Conservation (phyloP, 169 alveolate genomes). For the Plasmodium reichenowi region DNA sequence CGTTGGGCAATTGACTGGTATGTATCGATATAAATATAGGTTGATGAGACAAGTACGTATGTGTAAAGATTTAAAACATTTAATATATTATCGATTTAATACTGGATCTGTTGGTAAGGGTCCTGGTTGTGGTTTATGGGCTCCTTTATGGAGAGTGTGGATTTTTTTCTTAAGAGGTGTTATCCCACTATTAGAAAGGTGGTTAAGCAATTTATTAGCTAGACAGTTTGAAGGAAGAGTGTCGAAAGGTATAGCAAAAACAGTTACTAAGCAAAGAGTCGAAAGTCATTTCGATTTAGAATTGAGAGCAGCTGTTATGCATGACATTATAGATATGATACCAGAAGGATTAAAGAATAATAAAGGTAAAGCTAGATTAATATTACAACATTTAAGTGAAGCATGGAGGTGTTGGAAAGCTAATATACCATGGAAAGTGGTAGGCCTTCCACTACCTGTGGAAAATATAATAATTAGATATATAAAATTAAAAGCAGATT, state of each 20-base stretch:
- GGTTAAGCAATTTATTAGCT: slow-evolving; percentile 99
- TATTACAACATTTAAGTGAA: slow-evolving; percentile 98
- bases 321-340: slow-evolving; percentile 99
- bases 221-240: slow-evolving; percentile 99
- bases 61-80: slow-evolving; percentile 99
- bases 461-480: slow-evolving; percentile 98
- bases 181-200: slow-evolving; percentile 99
- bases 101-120: slow-evolving; percentile 99
- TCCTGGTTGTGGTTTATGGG: slow-evolving; percentile 99
- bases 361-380: slow-evolving; percentile 95
- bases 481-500: slow-evolving; percentile 99
- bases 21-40: slow-evolving; percentile 99
- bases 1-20: slow-evolving; percentile 99
- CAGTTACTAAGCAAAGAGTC: slow-evolving; percentile 99
- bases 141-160: slow-evolving; percentile 99
- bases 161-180: slow-evolving; percentile 98
- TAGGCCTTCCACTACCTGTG: slow-evolving; percentile 99
- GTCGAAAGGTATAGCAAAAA: slow-evolving; percentile 97
- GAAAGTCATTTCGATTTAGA: slow-evolving; percentile 99
- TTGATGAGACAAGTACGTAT: slow-evolving; percentile 99
- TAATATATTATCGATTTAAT: slow-evolving; percentile 99
- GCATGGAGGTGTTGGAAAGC: slow-evolving; percentile 99
- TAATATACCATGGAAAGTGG: slow-evolving; percentile 99
- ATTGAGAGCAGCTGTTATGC: slow-evolving; percentile 99
- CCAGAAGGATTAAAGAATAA: slow-evolving; percentile 99